Evolutionary conservation across 192 early-diverging fungal genomes (phyloP).

Genomic region (Umbelopsis isabellina): DNA sequence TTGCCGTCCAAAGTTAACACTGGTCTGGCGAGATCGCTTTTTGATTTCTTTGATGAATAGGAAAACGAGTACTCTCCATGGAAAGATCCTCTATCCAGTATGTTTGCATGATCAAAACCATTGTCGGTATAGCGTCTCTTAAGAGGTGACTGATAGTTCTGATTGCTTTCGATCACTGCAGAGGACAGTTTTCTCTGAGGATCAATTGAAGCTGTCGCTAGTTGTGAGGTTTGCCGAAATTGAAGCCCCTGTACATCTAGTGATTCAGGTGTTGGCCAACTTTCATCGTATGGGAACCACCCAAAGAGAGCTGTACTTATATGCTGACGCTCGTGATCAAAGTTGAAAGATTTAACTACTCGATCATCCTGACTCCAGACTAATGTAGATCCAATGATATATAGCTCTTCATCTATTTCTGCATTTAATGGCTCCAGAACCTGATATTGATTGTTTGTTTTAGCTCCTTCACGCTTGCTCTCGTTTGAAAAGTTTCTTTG

Average conservation of each 20-base stretch:
- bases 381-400: conserved; percentile 6
- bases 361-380: conserved; percentile 5
- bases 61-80: conserved; percentile 12
- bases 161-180: neutral
- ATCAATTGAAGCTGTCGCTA: neutral
- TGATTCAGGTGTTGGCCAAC: neutral
- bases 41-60: conserved; percentile 8
- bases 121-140: neutral
- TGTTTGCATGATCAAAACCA: neutral
- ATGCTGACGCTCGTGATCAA: conserved; percentile 7
- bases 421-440: neutral
- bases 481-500: neutral
- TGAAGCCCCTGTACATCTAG: neutral
- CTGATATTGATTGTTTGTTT: neutral
- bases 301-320: conserved; percentile 13
- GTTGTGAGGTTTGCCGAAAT: conserved; percentile 11
- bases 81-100: neutral
- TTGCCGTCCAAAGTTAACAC: neutral
- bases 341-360: conserved; percentile 6
- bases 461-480: neutral
- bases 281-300: conserved; percentile 19
- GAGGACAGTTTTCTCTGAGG: neutral
- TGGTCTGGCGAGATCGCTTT: neutral
- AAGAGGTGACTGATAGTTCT: neutral
- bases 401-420: conserved; percentile 2